Base-by-base conservation (phyloP, 495 filamentous ascomycete genomes). In the Hyaloscypha variabilis region DNA sequence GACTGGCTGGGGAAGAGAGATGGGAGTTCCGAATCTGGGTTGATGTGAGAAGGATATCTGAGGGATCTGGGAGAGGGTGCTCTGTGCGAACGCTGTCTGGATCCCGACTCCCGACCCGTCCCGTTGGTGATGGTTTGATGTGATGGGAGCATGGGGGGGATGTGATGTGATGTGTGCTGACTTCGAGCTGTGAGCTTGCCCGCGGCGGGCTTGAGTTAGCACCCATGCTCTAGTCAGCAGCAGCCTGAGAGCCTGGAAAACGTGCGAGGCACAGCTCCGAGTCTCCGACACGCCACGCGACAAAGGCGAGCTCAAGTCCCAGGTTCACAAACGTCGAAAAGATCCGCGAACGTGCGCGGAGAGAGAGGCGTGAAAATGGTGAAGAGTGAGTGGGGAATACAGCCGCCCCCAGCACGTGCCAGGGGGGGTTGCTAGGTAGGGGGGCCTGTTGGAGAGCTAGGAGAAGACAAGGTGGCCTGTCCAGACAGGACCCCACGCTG, bases 21-120 rank as follows among this genome's bases (percentile, higher is more conserved):
- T 25, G 51, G 51, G n/a, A 5, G 10, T 25, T 25, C 21, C 21
- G 25, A 26, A 54, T 28, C 25, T 24, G 51, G 49, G 51, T 25
- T 54, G 25, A 11, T 23, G 51, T 24, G 25, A 54, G 19, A 54
- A 19, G 19, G 31, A 34, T 34, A 34, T 34, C 30, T 34, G 30
- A 4, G 4, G 14, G 6, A 24, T 28, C 23, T 54, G 51, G 51
- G 23, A 8, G 49, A n/a, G 17, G 51, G 21, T 25, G 51, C 51
- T 54, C 51, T 28, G 51, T 54, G 51, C 51, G 10, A 54, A 25
- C 51, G 51, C 25, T 25, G 51, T 17, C 17, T 46, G 2, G 17
- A 10, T 46, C 39, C 39, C 39, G 39, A 46, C 39, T 54, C 21
- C 51, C 51, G 51, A 54, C 21, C 51, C 51, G 51, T 54, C 5